These are phyloP conservation scores for Anastatica hierochuntica DNA, from an alignment of 345 rosid genomes.

Conservation along the genomic window DNA sequence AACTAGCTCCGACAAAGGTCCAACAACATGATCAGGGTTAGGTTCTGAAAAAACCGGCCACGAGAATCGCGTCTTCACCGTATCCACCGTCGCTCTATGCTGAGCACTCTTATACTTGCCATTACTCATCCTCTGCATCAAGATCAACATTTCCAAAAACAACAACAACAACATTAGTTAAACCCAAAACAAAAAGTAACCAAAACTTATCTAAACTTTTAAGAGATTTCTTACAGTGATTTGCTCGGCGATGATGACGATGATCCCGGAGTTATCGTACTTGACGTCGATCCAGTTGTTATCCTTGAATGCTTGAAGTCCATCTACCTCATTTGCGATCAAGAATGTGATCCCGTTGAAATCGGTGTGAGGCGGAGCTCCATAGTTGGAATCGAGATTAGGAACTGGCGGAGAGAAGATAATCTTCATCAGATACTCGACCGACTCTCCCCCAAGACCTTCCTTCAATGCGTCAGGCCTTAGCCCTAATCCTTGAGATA, in stretches of 20 bases:
- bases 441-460: constrained; percentile 42
- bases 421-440: constrained; percentile 49
- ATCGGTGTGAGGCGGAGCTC: constrained; percentile 61
- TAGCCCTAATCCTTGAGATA: constrained; percentile 57
- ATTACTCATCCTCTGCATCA: neutral
- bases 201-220: too few species aligned
- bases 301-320: constrained; percentile 59
- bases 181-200: too few species aligned
- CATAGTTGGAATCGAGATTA: constrained; percentile 50
- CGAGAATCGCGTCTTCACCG: neutral
- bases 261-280: constrained; percentile 49
- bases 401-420: constrained; percentile 68
- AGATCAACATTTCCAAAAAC: too few species aligned
- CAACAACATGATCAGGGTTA: too few species aligned
- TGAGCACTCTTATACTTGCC: neutral
- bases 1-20: too few species aligned
- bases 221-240: constrained; percentile 28
- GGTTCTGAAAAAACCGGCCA: neutral
- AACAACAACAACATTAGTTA: too few species aligned
- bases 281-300: constrained; percentile 48
- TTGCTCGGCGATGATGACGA: constrained; percentile 64
- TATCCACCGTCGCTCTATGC: neutral
- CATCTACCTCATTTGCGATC: constrained; percentile 65
- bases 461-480: constrained; percentile 32
- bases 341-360: constrained; percentile 46